Base-by-base conservation (phyloP, 352 stramenopile genomes). In the Phytophthora pinifolia region DNA sequence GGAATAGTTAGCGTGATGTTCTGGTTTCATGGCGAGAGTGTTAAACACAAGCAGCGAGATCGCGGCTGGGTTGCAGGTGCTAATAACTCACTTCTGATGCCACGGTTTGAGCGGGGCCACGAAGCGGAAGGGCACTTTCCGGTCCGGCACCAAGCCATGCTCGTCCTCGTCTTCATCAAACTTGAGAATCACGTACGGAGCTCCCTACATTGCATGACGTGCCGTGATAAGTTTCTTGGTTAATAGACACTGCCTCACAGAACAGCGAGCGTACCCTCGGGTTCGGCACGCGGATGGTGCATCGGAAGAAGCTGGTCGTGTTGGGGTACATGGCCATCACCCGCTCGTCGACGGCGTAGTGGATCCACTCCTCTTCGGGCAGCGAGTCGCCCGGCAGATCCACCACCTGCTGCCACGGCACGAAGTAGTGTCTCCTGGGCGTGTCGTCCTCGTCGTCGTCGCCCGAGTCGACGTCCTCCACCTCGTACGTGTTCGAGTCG, bases 311-410 rank as follows among this genome's bases (percentile, higher is more conserved):
- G 46, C 80, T 97, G 13, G 96, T 99, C 12, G 96, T 99, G 75
- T 98, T 97, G 6, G 96, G 96, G 69, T 99, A 99, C 67, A 99
- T 97, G 38, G 96, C 96, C 89, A 99, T 97, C 32, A 98, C 95
- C 52, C 82, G 75, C 22, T 97, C 87, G 34, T 96, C 89, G 45
- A 98, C 89, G 13, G 64, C 62, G 59, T 88, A 92, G 30, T 74
- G 89, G 53, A 86, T 98, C 94, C 83, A 92, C 54, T 75, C 65
- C 45, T 64, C 64, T 37, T 76, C 54, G 0, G 62, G 42, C 12
- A 92, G 62, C 27, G 71, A 78, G 37, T 89, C 85, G 9, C 96
- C 76, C 2, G 92, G 89, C 18, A 98, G 76, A 41, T 93, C 81
- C 33, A 98, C 96, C 4, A 98, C 76, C 57, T 88, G 78, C 41